Evolutionary conservation across 2,329 filamentous ascomycete genomes (phyloP), one percentile per base, ranked within the genome.

Genomic region (Pestalotiopsis fici): DNA sequence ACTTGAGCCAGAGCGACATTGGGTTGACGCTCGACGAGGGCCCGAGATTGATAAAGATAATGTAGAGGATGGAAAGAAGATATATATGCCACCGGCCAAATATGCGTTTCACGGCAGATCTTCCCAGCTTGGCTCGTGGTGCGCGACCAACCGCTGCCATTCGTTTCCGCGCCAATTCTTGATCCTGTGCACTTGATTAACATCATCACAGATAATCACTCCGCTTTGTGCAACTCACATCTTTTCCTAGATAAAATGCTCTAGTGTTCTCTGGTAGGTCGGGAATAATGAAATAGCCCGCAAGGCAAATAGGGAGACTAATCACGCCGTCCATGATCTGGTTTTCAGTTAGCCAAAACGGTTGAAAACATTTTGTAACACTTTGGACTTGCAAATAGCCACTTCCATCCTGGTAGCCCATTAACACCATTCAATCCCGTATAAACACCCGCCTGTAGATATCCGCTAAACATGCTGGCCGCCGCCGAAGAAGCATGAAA

Each of bases 391-490:
- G 59, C 63, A 66, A 89, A 90, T 0, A 89, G 78, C 86, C 83
- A 86, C 68, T 83, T 78, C 86, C 86, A 88, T 0, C 86, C 86
- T 0, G 81, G 76, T 72, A 83, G 81, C 0, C 86, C 86, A 12
- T 74, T 74, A 0, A 82, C 76, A 0, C 86, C 86, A 37, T 85
- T 84, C 0, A 88, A 78, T 31, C 83, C 83, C 21, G 77, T 82
- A 72, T 88, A 86, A 0, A 85, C 83, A 0, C 83, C 86, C 0
- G 86, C 82, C 76, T 87, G 86, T 0, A 88, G 78, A 67, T 87
- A 88, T 1, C 86, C 86, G n/a, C 84, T 85, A 60, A 88, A 84
- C 83, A 88, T 87, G n/a, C 79, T 77, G 0, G 85, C 86, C 0
- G 87, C 78, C 4, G 82, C 84, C 9, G 85, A 84, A 28, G 83